Percentiles rank a stretch among this genome's conserved stretches.
These are phyloP conservation scores for Globisporangium paroecandrum DNA, from an alignment of 352 stramenopile species.

Conservation along the genomic window DNA sequence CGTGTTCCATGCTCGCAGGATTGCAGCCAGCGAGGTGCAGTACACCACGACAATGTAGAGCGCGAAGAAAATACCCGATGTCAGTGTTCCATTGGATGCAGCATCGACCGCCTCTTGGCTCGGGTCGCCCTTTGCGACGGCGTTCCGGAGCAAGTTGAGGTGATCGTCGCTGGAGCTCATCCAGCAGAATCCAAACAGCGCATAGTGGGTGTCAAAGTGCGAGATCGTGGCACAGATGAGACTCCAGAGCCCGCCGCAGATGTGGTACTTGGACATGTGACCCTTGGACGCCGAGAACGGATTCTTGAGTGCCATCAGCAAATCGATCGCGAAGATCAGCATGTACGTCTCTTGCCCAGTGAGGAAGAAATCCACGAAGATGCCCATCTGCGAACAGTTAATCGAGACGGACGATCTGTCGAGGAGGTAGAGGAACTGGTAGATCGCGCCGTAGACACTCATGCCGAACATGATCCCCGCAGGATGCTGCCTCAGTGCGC, in stretches of 20 bases:
- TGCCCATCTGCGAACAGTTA: constrained; percentile 53
- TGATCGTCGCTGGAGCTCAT: constrained; percentile 54
- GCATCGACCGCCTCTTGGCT: constrained; percentile 9
- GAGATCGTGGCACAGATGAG: constrained; percentile 66
- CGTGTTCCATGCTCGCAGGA: constrained; percentile 77
- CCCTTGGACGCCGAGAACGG: constrained; percentile 80
- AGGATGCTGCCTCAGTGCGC: constrained; percentile 68
- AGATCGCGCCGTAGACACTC: constrained; percentile 79
- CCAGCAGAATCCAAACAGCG: constrained; percentile 83
- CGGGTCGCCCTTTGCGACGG: neutral
- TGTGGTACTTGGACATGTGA: constrained; percentile 80
- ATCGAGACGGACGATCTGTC: constrained; percentile 40
- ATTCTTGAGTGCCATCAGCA: constrained; percentile 81
- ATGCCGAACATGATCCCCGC: constrained; percentile 87
- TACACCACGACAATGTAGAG: constrained; percentile 83
- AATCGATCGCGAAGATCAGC: constrained; percentile 85
- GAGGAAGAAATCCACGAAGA: constrained; percentile 79
- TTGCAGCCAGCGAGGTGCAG: constrained; percentile 69
- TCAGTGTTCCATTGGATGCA: constrained; percentile 36
- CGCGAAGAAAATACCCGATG: constrained; percentile 73
- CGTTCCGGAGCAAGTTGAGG: constrained; percentile 18
- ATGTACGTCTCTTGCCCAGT: constrained; percentile 86
- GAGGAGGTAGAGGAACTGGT: constrained; percentile 78
- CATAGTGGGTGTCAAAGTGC: constrained; percentile 71
- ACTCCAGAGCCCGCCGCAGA: constrained; percentile 68